Conservation (phyloP, 192 early-diverging fungal genomes). For the Umbelopsis vinacea region DNA sequence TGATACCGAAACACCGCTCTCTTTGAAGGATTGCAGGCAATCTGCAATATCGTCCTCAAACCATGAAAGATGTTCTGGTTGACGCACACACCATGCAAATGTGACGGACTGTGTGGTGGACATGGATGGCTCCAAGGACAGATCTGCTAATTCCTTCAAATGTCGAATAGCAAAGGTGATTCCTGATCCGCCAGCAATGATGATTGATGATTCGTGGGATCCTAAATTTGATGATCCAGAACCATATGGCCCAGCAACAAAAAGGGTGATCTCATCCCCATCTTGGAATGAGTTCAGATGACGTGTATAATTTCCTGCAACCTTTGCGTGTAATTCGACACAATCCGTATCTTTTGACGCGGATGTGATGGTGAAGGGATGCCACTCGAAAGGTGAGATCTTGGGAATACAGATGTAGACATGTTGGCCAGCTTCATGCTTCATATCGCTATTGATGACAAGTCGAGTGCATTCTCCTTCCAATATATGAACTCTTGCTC, state of each 20-base stretch:
- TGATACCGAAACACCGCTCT: neutral
- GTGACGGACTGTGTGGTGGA: conserved; percentile 17
- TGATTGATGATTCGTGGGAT: conserved; percentile 27
- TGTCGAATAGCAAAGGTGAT: conserved; percentile 49
- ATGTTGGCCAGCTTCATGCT: conserved; percentile 48
- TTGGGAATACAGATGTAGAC: conserved; percentile 52
- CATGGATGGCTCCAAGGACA: neutral
- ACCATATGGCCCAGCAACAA: conserved; percentile 54
- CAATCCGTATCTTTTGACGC: conserved; percentile 7
- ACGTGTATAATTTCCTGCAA: conserved; percentile 49
- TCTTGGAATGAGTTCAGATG: conserved; percentile 41
- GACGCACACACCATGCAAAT: conserved; percentile 33
- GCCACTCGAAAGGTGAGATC: conserved; percentile 56
- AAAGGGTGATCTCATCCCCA: conserved; percentile 34
- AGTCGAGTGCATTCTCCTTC: conserved; percentile 42
- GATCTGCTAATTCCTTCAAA: conserved; percentile 38
- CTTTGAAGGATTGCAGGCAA: conserved; percentile 23
- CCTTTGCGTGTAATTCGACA: conserved; percentile 44
- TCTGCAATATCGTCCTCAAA: conserved; percentile 25
- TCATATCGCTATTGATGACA: conserved; percentile 29
- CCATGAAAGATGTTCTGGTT: conserved; percentile 27
- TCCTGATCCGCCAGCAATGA: conserved; percentile 51
- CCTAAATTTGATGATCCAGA: conserved; percentile 22
- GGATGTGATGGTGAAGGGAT: conserved; percentile 57
- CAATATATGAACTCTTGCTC: conserved; percentile 40